Evolutionary conservation across 129 eudicot genomes (phyloP), one percentile per base, ranked within the genome.

Genomic region (Calendula officinalis): DNA sequence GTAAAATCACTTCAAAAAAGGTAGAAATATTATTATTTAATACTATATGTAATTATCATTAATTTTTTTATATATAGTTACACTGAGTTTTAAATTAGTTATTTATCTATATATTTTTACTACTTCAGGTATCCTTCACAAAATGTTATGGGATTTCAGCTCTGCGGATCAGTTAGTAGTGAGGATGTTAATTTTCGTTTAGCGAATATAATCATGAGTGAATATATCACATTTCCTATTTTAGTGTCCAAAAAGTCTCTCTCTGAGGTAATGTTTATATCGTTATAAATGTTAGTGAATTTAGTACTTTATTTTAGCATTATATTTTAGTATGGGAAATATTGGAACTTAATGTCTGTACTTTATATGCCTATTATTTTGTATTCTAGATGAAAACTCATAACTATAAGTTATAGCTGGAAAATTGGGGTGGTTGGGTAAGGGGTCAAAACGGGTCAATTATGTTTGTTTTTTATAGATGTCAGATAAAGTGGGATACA

Each of bases 1-100:
- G 83, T 72, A 32, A 91, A 91, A 77, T 72, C 80, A 44, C 86
- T 91, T 78, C 98, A 88, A 57, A 91, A 78, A 79, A 91, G 98
- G 98, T 87, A 15, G 33, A 43, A 52, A 66, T 50, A 64, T 32
- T 52, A 65, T 60, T 64, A 11, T 49, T 27, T 81, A 67, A 49
- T 50, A n/a, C n/a, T n/a, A 14, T 58, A 42, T 75, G 80, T 70
- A 54, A 50, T 44, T 64, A 59, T 58, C 36, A 15, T 67, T 62
- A 45, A 44, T 52, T 75, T 66, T 60, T 62, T 67, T 39, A 49
- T 39, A 67, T 55, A 56, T 27, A 27, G 55, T 74, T 34, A n/a
- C 42, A 4, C 71, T 56, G 14, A 3, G 6, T 67, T 45, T 56
- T 15, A 27, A 54, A 42, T 34, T 42, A 43, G 49, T 44, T 33